These are phyloP conservation scores for Termitomyces bulborhizus DNA, from an alignment of 768 basidiomycete species.

Conservation along the genomic window DNA sequence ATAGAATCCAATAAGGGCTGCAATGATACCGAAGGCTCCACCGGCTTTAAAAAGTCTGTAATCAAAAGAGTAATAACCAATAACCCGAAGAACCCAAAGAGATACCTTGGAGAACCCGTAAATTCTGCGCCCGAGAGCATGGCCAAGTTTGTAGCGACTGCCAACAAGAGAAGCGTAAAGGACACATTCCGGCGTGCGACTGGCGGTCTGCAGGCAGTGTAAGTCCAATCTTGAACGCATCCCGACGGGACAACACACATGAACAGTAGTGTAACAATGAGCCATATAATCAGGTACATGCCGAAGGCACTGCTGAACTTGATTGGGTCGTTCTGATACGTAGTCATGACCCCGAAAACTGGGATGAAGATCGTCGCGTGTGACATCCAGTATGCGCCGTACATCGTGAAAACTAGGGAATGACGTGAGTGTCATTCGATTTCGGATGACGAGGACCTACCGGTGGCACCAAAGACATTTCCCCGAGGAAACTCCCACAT, in stretches of 20 bases:
- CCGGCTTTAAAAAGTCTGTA: constrained; percentile 17
- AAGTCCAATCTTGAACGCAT: neutral
- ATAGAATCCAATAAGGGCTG: constrained; percentile 25
- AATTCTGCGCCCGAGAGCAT: constrained; percentile 15
- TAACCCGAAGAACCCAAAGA: neutral
- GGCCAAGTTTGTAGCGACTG: constrained; percentile 19
- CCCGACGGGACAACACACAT: constrained; percentile 32
- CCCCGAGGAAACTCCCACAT: constrained; percentile 71
- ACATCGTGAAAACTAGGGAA: constrained; percentile 59
- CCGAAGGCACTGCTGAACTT: constrained; percentile 56
- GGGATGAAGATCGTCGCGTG: constrained; percentile 67
- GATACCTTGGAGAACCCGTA: constrained; percentile 8
- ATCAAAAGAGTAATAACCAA: neutral
- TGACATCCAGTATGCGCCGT: constrained; percentile 79
- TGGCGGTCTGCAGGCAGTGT: constrained; percentile 14
- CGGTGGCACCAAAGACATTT: constrained; percentile 61
- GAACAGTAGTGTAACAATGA: constrained; percentile 57
- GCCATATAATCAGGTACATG: constrained; percentile 64
- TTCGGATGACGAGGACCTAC: constrained; percentile 21
- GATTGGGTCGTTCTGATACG: constrained; percentile 31
- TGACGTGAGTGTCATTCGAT: neutral
- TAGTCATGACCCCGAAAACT: constrained; percentile 44
- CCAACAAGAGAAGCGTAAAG: constrained; percentile 18
- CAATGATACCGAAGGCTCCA: constrained; percentile 25
- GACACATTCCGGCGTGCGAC: constrained; percentile 20